Evolutionary conservation across 169 alveolate species (phyloP).

Genomic region (Eimeria brunetti): DNA sequence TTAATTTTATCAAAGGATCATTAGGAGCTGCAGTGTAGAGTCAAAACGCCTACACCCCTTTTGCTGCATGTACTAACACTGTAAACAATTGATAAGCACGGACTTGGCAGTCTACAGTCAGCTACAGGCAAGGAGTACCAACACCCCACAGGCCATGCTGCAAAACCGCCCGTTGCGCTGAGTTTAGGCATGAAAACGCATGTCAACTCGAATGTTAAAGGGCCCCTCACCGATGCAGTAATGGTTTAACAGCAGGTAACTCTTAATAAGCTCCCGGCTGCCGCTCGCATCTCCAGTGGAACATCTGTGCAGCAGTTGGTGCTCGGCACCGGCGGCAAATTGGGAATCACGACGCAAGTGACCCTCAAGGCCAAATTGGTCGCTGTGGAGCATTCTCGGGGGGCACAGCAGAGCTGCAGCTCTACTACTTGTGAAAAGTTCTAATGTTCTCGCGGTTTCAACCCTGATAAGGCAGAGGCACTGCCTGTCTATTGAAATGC

Average conservation of each 20-base stretch:
- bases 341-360: constrained; percentile 92
- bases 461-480: not conserved
- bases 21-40: too few relatives aligned
- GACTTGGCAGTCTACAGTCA: too few relatives aligned
- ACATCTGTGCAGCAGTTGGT: constrained; percentile 88
- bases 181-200: constrained; percentile 91
- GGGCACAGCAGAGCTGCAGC: not conserved
- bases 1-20: too few relatives aligned
- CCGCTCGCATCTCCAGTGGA: constrained; percentile 90
- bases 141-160: too few relatives aligned
- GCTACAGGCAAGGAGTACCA: too few relatives aligned
- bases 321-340: constrained; percentile 90
- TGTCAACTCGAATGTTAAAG: constrained; percentile 91
- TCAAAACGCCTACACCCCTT: too few relatives aligned
- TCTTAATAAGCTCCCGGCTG: constrained; percentile 84
- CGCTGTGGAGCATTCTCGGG: constrained; percentile 83
- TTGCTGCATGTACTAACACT: too few relatives aligned
- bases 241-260: constrained; percentile 89
- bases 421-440: not conserved
- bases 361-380: constrained; percentile 84
- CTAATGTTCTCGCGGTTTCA: not conserved
- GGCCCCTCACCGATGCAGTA: constrained; percentile 85
- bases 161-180: not conserved
- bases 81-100: too few relatives aligned
- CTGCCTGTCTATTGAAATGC: not conserved